Base-by-base conservation (phyloP, 2,329 filamentous ascomycete species). In the Alternaria sp. region DNA sequence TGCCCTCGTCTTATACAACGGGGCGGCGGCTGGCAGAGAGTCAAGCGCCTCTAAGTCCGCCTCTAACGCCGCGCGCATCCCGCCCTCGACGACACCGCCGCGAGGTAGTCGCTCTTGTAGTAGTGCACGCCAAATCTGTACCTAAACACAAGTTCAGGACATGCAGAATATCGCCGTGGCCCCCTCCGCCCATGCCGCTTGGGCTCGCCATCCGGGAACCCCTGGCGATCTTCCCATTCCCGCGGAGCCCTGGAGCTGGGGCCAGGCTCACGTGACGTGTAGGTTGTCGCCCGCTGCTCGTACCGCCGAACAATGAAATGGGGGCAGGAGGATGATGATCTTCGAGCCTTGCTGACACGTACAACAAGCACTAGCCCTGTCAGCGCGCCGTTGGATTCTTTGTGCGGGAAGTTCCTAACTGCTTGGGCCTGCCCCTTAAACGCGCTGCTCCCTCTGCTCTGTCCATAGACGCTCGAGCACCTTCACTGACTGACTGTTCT, bases 281-380 rank as follows among this genome's bases (percentile, higher is more conserved):
- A 23, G 45, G 7, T 17, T 11, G 17, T 44, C 19, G 25, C 45
- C 49, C 25, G 52, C 52, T 50, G 52, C 54, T 55, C 61, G 62
- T 62, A 26, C 62, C 56, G 57, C 62, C 63, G 55, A 55, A 43
- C 57, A 66, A 58, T 65, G 62, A 58, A 23, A 52, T 43, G 43
- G 54, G 25, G 54, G 36, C 60, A 51, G 46, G 60, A 45, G 28
- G 59, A 58, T 64, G 63, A 45, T 30, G 59, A 58, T 64, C 47
- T 23, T 40, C 56, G 54, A 55, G 69, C 65, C 61, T 69, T 69
- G 69, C 69, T 72, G 65, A 73, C 69, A 72, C 52, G 71, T 57
- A 54, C 62, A 64, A 59, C 58, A 55, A 59, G 59, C 59, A 65
- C 69, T 72, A 69, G 65, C 40, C 61, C 56, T 55, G 54, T 55